Conservation (phyloP, 2,329 filamentous ascomycete species). For the Neodidymelliopsis sp. region DNA sequence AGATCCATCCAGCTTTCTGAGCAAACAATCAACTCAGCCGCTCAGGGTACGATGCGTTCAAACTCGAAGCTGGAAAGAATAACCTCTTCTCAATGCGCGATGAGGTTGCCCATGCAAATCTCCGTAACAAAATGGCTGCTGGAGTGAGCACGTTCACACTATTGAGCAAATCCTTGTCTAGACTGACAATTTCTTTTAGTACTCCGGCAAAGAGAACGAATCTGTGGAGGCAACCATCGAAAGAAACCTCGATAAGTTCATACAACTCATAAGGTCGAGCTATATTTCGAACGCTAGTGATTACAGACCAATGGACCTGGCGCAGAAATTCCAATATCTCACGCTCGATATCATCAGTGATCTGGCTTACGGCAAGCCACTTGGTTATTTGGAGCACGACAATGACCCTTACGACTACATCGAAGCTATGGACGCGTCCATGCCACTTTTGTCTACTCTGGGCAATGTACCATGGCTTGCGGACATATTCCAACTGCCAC, state of each 20-base stretch:
- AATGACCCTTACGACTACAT: conserved; percentile 56
- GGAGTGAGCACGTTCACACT: conserved; percentile 31
- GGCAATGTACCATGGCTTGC: conserved; percentile 25
- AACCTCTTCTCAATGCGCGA: conserved; percentile 60
- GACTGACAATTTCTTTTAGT: neutral
- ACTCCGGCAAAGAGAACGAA: conserved; percentile 58
- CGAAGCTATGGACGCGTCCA: conserved; percentile 50
- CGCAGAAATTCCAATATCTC: conserved; percentile 58
- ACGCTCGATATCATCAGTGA: conserved; percentile 63
- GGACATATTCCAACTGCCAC: conserved; percentile 23
- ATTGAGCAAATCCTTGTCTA: conserved; percentile 47
- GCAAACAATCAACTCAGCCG: neutral
- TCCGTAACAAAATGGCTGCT: conserved; percentile 56
- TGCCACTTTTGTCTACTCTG: conserved; percentile 12
- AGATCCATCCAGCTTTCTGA: conserved; percentile 28
- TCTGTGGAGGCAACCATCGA: conserved; percentile 60
- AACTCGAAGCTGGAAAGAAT: conserved; percentile 59
- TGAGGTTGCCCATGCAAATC: conserved; percentile 52
- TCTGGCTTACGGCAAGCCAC: conserved; percentile 59
- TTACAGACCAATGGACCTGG: conserved; percentile 53
- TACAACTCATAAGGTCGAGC: conserved; percentile 57
- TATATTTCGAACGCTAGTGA: conserved; percentile 43
- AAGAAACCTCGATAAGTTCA: conserved; percentile 51
- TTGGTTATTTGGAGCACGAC: conserved; percentile 59
- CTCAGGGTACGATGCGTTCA: conserved; percentile 49